Evolutionary conservation across 306 rosid genomes (phyloP).

Genomic region (Trifolium subterraneum): DNA sequence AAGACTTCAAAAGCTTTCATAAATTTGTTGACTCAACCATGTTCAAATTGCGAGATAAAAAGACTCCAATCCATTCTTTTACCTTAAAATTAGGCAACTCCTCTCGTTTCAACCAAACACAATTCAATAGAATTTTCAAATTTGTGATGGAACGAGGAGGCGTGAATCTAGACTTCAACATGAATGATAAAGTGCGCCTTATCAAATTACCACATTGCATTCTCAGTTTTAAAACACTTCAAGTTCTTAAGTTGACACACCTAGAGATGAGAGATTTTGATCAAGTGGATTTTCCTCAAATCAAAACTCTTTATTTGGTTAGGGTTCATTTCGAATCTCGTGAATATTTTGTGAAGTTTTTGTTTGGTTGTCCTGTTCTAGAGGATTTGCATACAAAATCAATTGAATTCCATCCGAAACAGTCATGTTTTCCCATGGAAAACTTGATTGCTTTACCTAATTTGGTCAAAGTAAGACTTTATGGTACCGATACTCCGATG

Average conservation of each 20-base stretch:
- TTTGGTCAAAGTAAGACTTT: neutral
- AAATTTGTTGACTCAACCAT: neutral
- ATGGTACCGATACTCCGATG: neutral
- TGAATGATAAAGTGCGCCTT: fast-evolving
- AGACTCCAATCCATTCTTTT: neutral
- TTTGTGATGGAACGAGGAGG: neutral
- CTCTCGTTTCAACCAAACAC: neutral
- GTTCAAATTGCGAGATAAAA: neutral
- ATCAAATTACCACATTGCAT: neutral
- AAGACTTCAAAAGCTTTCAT: neutral
- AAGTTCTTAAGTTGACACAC: neutral
- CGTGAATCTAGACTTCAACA: neutral
- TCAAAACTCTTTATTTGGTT: neutral
- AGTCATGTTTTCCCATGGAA: too few relatives aligned
- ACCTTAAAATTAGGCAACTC: neutral
- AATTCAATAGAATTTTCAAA: neutral
- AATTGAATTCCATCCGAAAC: neutral
- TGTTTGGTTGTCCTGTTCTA: neutral
- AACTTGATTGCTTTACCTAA: neutral
- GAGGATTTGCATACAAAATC: neutral
- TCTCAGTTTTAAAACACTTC: neutral
- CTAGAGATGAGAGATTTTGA: neutral
- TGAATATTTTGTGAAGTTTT: neutral
- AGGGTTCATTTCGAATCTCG: neutral
- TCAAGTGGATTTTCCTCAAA: neutral